Conservation (phyloP, 768 basidiomycete genomes). For the Suillus paluster region DNA sequence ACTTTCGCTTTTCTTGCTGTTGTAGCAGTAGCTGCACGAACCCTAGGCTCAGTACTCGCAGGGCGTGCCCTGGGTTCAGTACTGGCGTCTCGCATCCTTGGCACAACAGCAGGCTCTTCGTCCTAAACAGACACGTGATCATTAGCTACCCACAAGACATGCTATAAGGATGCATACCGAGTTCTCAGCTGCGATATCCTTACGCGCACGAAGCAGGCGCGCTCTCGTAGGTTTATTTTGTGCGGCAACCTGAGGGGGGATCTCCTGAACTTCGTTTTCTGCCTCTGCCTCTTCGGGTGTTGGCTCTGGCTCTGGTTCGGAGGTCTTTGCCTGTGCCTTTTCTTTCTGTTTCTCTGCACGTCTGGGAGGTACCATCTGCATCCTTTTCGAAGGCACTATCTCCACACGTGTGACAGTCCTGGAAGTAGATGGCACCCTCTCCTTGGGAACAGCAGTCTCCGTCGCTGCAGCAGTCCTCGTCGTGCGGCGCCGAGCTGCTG, state of each 20-base stretch:
- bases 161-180: neutral
- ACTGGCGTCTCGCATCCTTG: neutral
- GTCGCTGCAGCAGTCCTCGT: slow-evolving; percentile 22
- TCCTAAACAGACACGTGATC: neutral
- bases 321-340: slow-evolving; percentile 5
- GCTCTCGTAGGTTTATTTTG: neutral
- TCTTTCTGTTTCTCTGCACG: slow-evolving; percentile 7
- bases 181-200: neutral
- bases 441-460: neutral
- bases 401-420: neutral
- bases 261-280: neutral
- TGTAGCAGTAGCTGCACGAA: neutral
- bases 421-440: neutral
- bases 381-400: slow-evolving; percentile 3
- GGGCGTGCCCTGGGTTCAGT: neutral
- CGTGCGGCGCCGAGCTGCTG: slow-evolving; percentile 25
- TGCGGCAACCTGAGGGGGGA: neutral
- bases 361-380: slow-evolving; percentile 9
- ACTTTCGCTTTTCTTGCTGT: slow-evolving; percentile 1
- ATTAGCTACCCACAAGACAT: neutral
- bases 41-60: slow-evolving; percentile 3
- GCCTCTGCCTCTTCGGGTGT: neutral
- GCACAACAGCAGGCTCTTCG: slow-evolving; percentile 9
- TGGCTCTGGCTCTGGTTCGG: slow-evolving; percentile 4
- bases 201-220: neutral